Base-by-base conservation (phyloP, 495 filamentous ascomycete genomes). In the Xylaria castorea region DNA sequence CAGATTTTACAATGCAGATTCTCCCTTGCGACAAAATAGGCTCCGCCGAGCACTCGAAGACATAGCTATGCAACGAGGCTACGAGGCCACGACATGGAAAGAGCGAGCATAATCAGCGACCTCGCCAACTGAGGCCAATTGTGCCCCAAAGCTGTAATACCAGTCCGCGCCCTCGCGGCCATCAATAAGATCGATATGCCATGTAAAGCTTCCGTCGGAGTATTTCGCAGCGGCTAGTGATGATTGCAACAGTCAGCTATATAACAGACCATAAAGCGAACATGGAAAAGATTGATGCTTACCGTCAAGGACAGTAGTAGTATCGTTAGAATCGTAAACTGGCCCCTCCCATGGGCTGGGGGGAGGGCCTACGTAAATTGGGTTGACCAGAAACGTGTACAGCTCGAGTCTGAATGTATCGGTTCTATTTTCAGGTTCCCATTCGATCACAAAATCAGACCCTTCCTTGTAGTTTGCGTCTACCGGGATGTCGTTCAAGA, bases 401-500 rank as follows among this genome's bases (percentile, higher is more conserved):
- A 66, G 44, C 46, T 66, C 64, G 27, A 66, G 64, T 22, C 64
- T 50, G 11, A 66, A 66, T 2, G 64, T 51, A n/a, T 66, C 64
- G 30, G 5, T 25, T 38, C 64, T 22, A 7, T 50, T n/a, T 38
- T 66, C 64, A 9, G 46, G 46, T 34, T 22, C 12, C 64, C 64
- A 66, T 51, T 50, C 27, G 1, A 66, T 51, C 20, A 51, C 46
- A 30, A 38, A 66, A 14, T 66, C 64, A 20, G 64, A 22, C 5
- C 64, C 64, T 20, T 36, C 64, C 1, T 36, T 51, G 40, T 66
- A 66, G 30, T 36, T 5, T 51, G 12, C 46, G 48, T 66, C 64
- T 9, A 66, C 64, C 27, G 64, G 64, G 64, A 66, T 66, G 20
- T 66, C 46, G 64, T 66, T 66, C 44, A 44, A n/a, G 30, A 66